These are phyloP conservation scores for Fusarium sacchari DNA, from an alignment of 2,329 filamentous ascomycete genomes.

Conservation along the genomic window DNA sequence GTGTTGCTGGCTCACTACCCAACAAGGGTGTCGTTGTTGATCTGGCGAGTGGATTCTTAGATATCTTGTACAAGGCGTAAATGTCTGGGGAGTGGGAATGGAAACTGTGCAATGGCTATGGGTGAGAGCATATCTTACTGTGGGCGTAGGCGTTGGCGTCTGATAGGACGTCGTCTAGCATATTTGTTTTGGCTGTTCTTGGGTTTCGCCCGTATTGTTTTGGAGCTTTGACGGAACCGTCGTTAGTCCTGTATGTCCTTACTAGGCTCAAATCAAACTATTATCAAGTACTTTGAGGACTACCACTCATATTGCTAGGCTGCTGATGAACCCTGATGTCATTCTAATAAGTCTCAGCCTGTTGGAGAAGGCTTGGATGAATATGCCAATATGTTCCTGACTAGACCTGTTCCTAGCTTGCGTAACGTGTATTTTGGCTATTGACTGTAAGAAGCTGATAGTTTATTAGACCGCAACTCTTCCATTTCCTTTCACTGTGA, in stretches of 20 bases:
- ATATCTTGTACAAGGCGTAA: slow-evolving; percentile 90
- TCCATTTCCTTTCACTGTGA: not conserved
- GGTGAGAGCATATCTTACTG: slow-evolving; percentile 3
- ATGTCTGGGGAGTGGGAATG: not conserved
- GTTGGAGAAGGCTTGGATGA: not conserved
- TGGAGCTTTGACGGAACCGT: not conserved
- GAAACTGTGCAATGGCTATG: not conserved
- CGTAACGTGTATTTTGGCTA: slow-evolving; percentile 17
- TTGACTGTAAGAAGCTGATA: not conserved
- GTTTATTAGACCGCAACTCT: not conserved
- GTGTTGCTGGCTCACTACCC: slow-evolving; percentile 91
- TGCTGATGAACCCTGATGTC: not conserved
- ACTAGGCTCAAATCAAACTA: not conserved
- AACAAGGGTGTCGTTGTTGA: slow-evolving; percentile 96
- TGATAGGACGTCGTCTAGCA: slow-evolving; percentile 9
- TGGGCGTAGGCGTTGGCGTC: slow-evolving; percentile 24
- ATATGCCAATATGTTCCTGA: slow-evolving; percentile 17
- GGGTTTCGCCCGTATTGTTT: not conserved
- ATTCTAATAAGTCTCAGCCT: not conserved
- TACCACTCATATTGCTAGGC: not conserved
- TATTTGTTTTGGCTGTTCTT: not conserved
- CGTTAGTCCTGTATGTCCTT: not conserved
- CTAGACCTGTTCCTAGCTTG: slow-evolving; percentile 28
- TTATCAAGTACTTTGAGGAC: not conserved
- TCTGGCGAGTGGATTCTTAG: slow-evolving; percentile 88